These are phyloP conservation scores for Mycena kentingensis DNA, from an alignment of 768 basidiomycete species.

Conservation along the genomic window DNA sequence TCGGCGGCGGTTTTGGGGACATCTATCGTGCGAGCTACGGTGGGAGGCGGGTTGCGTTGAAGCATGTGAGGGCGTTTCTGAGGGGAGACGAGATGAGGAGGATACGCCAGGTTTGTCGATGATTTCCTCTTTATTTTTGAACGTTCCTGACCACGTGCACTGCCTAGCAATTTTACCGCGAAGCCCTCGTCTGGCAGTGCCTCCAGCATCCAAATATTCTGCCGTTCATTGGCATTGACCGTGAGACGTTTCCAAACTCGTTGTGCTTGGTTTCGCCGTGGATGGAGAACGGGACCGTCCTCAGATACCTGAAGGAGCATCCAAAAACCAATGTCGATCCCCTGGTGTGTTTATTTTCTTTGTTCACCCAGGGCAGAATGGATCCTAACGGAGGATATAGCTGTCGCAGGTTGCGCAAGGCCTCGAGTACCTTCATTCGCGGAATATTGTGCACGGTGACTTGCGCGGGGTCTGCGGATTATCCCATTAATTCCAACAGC, in stretches of 20 bases:
- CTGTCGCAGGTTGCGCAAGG: conserved; percentile 23
- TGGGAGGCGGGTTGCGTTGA: not conserved
- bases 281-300: conserved; percentile 33
- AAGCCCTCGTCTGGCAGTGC: conserved; percentile 33
- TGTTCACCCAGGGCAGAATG: no score
- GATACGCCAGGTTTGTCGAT: not conserved
- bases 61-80: no score
- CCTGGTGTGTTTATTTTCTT: conserved; percentile 8
- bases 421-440: conserved; percentile 21
- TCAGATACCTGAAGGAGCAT: conserved; percentile 20
- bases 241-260: conserved; percentile 17
- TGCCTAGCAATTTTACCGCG: conserved; percentile 28
- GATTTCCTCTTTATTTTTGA: not conserved
- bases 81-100: no score
- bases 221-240: conserved; percentile 40
- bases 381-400: no score
- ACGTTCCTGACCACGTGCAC: not conserved
- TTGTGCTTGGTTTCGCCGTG: conserved; percentile 40
- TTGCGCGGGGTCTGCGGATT: conserved; percentile 23
- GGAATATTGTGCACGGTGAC: conserved; percentile 26
- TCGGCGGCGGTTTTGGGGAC: conserved; percentile 2
- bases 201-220: conserved; percentile 32
- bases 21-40: conserved; percentile 1
- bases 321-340: conserved; percentile 33
- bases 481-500: not conserved